Evolutionary conservation across 768 basidiomycete species (phyloP), one percentile per base, ranked within the genome.

Genomic region (Leucosporidium creatinivorum): DNA sequence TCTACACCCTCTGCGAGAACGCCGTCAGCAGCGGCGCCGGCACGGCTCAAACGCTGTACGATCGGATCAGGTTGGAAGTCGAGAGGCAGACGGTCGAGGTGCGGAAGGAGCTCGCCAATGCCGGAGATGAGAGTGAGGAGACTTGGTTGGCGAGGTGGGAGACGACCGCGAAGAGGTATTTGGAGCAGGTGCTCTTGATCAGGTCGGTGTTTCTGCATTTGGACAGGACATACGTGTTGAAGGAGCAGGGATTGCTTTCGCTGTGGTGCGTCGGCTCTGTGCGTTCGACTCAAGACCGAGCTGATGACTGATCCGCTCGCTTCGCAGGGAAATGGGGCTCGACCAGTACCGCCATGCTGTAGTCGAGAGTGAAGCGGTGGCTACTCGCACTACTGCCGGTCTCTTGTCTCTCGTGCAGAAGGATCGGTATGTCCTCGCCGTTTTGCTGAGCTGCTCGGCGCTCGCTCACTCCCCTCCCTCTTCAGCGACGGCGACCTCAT

Each of bases 401-500:
- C 76, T 89, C 2, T 67, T 76, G 31, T 75, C 79, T 19, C 87
- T 88, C 85, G 74, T 85, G 15, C 74, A 79, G 10, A 81, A 76
- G 75, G 89, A 89, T 75, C 81, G 88, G 62, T 77, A 79, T 15
- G 79, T 82, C 59, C 65, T n/a, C n/a, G n/a, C n/a, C 47, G 33
- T 60, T 17, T 30, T 55, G 21, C 23, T 61, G 58, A 58, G 36
- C 57, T 39, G 17, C 33, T 15, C 39, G 39, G 39, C 39, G 39
- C 8, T 13, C 13, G 39, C 39, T 58, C 57, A 58, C 12, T 30
- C 44, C 25, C 59, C 28, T 30, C 54, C 68, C 89, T 58, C 91
- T 93, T 13, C 75, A 88, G 94, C 21, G 88, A 93, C 72, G 93
- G 93, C 31, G 88, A 87, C 74, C 83, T 84, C 44, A 90, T 98